phyloP scores from a whole-genome alignment of 2,329 filamentous ascomycete species.

The Ophiostoma montium region DNA sequence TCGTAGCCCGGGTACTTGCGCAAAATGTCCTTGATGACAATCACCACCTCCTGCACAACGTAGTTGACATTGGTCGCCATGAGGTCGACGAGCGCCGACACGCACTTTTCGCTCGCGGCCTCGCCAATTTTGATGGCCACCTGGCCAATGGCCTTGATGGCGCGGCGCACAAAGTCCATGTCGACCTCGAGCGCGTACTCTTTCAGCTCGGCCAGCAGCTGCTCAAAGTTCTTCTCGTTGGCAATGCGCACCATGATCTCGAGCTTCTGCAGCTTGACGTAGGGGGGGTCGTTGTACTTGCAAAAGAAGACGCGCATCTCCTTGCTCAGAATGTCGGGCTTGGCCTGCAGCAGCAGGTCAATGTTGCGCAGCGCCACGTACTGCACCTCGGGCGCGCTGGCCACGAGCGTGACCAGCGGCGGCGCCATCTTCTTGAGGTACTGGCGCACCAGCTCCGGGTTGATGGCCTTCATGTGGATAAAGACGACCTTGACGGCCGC shows the following conservation, averaged over 20 bases:
- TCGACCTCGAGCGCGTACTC: slow-evolving; percentile 97
- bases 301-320: slow-evolving; percentile 98
- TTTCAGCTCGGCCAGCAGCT: slow-evolving; percentile 84
- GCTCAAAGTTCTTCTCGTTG: slow-evolving; percentile 92
- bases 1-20: slow-evolving; percentile 96
- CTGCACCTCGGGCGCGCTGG: slow-evolving; percentile 91
- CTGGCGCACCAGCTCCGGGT: slow-evolving; percentile 61
- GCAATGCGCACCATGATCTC: slow-evolving; percentile 99
- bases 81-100: slow-evolving; percentile 81
- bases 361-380: slow-evolving; percentile 96
- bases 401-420: slow-evolving; percentile 86
- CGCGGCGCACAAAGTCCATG: slow-evolving; percentile 94
- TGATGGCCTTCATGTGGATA: slow-evolving; percentile 81
- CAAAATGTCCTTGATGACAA: slow-evolving; percentile 99
- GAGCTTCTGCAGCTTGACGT: slow-evolving; percentile 93
- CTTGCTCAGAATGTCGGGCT: slow-evolving; percentile 92
- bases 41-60: slow-evolving; percentile 92
- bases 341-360: slow-evolving; percentile 85
- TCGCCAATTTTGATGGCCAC: slow-evolving; percentile 93
- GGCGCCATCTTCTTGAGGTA: slow-evolving; percentile 99
- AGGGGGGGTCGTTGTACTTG: slow-evolving; percentile 98
- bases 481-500: slow-evolving; percentile 98
- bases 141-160: slow-evolving; percentile 92
- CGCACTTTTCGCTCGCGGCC: slow-evolving; percentile 84
- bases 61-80: slow-evolving; percentile 98